phyloP scores from a whole-genome alignment of 2,329 filamentous ascomycete species.

The Penicillium sclerotigenum region DNA sequence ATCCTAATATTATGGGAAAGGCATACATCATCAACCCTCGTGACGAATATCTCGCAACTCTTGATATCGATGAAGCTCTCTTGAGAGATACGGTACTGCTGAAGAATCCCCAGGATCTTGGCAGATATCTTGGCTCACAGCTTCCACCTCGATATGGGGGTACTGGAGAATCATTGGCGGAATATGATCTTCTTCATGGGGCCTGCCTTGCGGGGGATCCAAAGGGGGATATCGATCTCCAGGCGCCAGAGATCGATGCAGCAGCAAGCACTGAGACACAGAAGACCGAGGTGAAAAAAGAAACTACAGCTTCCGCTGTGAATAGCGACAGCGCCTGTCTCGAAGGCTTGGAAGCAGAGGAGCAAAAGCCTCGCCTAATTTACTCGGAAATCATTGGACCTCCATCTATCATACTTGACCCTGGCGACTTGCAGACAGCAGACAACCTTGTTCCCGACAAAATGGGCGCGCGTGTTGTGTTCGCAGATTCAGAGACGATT shows the following conservation, averaged over 20 bases:
- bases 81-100: neutral
- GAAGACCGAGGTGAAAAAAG: neutral
- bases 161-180: neutral
- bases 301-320: neutral
- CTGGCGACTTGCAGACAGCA: neutral
- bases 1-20: neutral
- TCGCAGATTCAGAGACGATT: neutral
- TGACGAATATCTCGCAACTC: neutral
- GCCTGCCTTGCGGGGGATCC: neutral
- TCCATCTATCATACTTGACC: neutral
- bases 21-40: neutral
- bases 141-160: neutral
- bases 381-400: neutral
- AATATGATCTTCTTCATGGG: neutral
- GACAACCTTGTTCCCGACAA: neutral
- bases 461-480: neutral
- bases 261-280: neutral
- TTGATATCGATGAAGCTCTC: neutral
- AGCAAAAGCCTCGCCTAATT: neutral
- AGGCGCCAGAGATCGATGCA: neutral
- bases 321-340: neutral
- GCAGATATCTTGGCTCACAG: neutral
- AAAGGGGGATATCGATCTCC: neutral
- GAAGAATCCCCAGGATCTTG: neutral
- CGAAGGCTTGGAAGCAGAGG: neutral